Percentiles rank a stretch among this genome's conserved stretches.
phyloP scores from a whole-genome alignment of 352 stramenopile species.

The Phytopythium cucurbitacearum region DNA sequence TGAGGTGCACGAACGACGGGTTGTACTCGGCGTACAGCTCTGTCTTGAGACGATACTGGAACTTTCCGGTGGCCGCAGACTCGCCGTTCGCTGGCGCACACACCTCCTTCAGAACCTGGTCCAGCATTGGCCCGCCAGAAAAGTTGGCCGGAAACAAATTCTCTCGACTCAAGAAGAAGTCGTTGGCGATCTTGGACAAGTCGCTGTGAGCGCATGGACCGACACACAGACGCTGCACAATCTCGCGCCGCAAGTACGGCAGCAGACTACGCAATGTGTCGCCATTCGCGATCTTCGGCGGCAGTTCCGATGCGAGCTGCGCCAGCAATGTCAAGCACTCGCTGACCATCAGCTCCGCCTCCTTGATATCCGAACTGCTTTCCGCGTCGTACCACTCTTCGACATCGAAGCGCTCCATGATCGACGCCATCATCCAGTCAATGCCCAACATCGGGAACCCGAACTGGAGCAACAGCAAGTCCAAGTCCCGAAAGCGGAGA shows the following conservation, averaged over 20 bases:
- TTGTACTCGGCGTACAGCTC: conserved; percentile 83
- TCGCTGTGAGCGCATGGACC: conserved; percentile 80
- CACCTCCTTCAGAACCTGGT: conserved; percentile 79
- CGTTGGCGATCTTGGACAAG: conserved; percentile 78
- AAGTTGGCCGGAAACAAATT: conserved; percentile 73
- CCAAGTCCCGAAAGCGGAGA: conserved; percentile 75
- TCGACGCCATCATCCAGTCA: conserved; percentile 75
- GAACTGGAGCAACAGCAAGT: conserved; percentile 79
- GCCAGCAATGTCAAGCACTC: conserved; percentile 76
- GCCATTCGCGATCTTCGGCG: conserved; percentile 42
- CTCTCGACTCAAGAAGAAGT: conserved; percentile 77
- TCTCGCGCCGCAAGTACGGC: conserved; percentile 67
- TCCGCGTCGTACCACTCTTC: conserved; percentile 50
- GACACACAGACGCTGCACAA: conserved; percentile 78
- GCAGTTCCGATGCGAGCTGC: conserved; percentile 75
- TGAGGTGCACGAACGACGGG: conserved; percentile 83
- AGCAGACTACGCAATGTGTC: conserved; percentile 58
- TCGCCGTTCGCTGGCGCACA: conserved; percentile 30
- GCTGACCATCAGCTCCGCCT: conserved; percentile 70
- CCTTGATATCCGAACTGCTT: conserved; percentile 35
- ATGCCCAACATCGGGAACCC: conserved; percentile 67
- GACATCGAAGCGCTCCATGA: conserved; percentile 67
- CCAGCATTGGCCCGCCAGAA: conserved; percentile 54
- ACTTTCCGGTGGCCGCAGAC: conserved; percentile 39
- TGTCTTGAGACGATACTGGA: conserved; percentile 80